phyloP scores from a whole-genome alignment of 805 yeast species.

The Metschnikowia dekortorum region DNA sequence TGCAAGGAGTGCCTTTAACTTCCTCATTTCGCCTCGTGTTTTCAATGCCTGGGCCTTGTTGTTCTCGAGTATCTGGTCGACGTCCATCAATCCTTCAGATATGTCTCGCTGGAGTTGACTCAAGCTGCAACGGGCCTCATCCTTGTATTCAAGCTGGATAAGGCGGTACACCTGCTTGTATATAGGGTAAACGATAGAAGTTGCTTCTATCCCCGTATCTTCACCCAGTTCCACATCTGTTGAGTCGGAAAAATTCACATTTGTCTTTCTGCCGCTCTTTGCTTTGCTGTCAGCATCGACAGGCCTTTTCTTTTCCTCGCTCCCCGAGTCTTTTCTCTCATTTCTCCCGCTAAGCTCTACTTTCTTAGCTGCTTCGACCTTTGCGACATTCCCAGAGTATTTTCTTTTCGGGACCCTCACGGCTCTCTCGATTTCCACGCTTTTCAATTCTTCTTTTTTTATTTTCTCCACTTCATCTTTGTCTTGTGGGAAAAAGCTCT shows the following conservation, averaged over 20 bases:
- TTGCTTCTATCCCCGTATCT: not conserved
- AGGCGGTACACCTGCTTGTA: conserved; percentile 7
- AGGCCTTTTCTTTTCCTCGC: not conserved
- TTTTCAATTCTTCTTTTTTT: not conserved
- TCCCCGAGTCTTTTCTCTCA: not conserved
- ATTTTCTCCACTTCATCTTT: not conserved
- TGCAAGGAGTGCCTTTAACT: not conserved
- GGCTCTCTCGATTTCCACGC: no score
- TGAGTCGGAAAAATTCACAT: conserved; percentile 11
- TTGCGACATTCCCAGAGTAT: not conserved
- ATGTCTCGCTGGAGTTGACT: conserved; percentile 5
- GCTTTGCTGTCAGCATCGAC: not conserved
- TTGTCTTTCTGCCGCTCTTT: not conserved
- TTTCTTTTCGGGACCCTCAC: no score
- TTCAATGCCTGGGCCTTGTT: not conserved
- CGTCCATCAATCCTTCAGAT: conserved; percentile 7
- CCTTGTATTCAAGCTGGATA: conserved; percentile 1
- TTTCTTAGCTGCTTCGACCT: not conserved
- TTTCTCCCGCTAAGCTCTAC: not conserved
- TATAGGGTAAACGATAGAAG: conserved; percentile 1
- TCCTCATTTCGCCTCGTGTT: not conserved
- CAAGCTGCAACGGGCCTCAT: not conserved
- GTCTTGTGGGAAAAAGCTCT: conserved; percentile 1
- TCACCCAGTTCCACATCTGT: conserved; percentile 12
- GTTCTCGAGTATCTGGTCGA: conserved; percentile 2